A percentile compares a stretch with the other conserved stretches of the same genome.
These are phyloP conservation scores for Colletotrichum australisinense DNA, from an alignment of 2,329 filamentous ascomycete species.

Conservation along the genomic window DNA sequence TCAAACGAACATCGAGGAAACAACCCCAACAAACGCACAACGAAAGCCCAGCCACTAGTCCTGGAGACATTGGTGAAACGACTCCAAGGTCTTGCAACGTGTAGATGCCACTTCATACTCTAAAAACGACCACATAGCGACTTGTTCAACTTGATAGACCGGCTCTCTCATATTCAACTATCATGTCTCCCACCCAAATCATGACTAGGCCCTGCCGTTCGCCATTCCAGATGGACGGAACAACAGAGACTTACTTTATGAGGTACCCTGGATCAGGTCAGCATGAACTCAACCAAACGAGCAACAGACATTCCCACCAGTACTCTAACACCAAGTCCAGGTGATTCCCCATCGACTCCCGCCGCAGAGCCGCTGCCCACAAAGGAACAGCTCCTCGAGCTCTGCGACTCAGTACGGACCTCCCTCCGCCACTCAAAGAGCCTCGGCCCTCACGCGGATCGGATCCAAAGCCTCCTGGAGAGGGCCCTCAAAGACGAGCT, in stretches of 20 bases:
- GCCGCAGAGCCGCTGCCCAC: slow-evolving; percentile 10
- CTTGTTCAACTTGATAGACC: neutral
- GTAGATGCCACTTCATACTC: slow-evolving; percentile 6
- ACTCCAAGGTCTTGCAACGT: neutral
- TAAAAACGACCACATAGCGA: neutral
- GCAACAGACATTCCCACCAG: neutral
- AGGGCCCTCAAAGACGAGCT: slow-evolving; percentile 52
- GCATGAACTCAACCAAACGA: neutral
- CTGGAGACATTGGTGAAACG: neutral
- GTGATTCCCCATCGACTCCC: slow-evolving; percentile 1
- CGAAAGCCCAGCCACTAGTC: neutral
- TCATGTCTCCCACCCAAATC: slow-evolving; percentile 32
- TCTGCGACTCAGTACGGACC: slow-evolving; percentile 56
- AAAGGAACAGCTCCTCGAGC: slow-evolving; percentile 44
- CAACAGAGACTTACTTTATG: slow-evolving; percentile 25
- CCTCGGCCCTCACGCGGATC: slow-evolving; percentile 47
- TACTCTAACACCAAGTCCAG: slow-evolving; percentile 10
- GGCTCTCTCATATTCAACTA: neutral
- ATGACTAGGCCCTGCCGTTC: slow-evolving; percentile 14
- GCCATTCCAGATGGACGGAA: slow-evolving; percentile 26
- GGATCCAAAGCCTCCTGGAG: slow-evolving; percentile 53
- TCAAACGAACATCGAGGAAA: neutral
- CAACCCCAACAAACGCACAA: neutral
- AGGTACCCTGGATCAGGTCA: slow-evolving; percentile 30
- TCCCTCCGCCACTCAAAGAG: slow-evolving; percentile 46